phyloP scores from a whole-genome alignment of 257 asterid genomes.

The Thymus quinquecostatus region DNA sequence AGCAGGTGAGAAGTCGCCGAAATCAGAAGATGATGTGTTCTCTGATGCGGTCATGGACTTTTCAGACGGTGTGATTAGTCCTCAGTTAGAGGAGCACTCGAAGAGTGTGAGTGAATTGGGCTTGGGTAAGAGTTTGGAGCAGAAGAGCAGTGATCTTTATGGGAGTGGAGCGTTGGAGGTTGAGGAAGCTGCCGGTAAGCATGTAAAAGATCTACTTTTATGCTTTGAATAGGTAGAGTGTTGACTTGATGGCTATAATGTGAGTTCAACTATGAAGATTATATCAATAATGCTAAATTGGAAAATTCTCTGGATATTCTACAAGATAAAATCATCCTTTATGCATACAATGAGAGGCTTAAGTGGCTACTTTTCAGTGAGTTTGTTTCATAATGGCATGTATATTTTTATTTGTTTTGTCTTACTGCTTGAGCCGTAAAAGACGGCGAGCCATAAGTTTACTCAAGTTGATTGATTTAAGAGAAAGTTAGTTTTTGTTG shows the following conservation, averaged over 20 bases:
- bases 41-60: constrained; percentile 79
- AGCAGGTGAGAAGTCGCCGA: constrained; percentile 46
- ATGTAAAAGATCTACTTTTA: constrained; percentile 21
- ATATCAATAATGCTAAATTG: constrained; percentile 5
- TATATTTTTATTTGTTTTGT: constrained; percentile 15
- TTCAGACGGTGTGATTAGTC: constrained; percentile 60
- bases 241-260: constrained; percentile 16
- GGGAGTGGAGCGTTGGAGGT: constrained; percentile 33
- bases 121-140: constrained; percentile 29
- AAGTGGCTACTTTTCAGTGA: constrained; percentile 6
- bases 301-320: constrained; percentile 14
- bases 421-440: not conserved
- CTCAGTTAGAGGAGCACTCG: constrained; percentile 42
- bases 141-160: constrained; percentile 37
- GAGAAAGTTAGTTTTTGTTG: not conserved
- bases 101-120: constrained; percentile 36
- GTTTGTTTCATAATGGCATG: constrained; percentile 3
- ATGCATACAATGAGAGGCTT: not conserved
- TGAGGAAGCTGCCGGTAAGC: constrained; percentile 51
- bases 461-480: not conserved
- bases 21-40: constrained; percentile 73
- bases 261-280: constrained; percentile 2
- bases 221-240: constrained; percentile 7
- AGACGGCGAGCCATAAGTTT: not conserved
- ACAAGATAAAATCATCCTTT: not conserved